A percentile compares a stretch with the other conserved stretches of the same genome.
These are phyloP conservation scores for Nicotiana undulata DNA, from an alignment of 257 asterid genomes.

Conservation along the genomic window DNA sequence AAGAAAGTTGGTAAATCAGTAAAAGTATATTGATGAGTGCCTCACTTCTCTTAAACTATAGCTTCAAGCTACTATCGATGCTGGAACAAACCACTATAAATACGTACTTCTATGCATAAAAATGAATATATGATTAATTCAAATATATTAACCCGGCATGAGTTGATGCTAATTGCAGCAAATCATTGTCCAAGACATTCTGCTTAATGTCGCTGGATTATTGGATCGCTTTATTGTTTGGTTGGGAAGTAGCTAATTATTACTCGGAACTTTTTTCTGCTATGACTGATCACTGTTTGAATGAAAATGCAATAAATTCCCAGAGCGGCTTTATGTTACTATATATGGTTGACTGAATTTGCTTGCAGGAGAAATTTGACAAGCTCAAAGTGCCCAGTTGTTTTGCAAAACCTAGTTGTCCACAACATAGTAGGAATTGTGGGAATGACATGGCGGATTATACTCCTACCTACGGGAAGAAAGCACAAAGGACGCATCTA, in stretches of 20 bases:
- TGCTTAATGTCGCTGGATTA: not conserved
- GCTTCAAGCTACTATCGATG: too few relatives aligned
- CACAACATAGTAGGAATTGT: conserved; percentile 18
- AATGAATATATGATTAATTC: too few relatives aligned
- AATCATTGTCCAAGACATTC: not conserved
- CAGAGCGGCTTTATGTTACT: not conserved
- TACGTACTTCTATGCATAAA: too few relatives aligned
- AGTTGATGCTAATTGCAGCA: not conserved
- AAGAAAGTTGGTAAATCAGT: not conserved
- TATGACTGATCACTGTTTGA: not conserved
- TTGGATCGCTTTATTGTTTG: not conserved
- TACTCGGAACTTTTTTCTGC: not conserved
- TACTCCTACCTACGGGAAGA: conserved; percentile 19
- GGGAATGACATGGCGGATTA: conserved; percentile 10
- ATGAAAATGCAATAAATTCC: not conserved
- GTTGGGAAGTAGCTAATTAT: not conserved
- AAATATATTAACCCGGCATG: too few relatives aligned
- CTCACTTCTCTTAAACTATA: too few relatives aligned
- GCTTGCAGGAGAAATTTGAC: conserved; percentile 37
- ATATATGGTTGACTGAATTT: not conserved
- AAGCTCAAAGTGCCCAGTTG: conserved; percentile 25
- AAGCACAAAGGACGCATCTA: conserved; percentile 17
- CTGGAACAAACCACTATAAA: too few relatives aligned
- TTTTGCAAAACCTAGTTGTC: conserved; percentile 16
- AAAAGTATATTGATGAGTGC: not conserved